Evolutionary conservation across 129 eudicot species (phyloP), one percentile per base, ranked within the genome.

Genomic region (Kitagawia praeruptora): DNA sequence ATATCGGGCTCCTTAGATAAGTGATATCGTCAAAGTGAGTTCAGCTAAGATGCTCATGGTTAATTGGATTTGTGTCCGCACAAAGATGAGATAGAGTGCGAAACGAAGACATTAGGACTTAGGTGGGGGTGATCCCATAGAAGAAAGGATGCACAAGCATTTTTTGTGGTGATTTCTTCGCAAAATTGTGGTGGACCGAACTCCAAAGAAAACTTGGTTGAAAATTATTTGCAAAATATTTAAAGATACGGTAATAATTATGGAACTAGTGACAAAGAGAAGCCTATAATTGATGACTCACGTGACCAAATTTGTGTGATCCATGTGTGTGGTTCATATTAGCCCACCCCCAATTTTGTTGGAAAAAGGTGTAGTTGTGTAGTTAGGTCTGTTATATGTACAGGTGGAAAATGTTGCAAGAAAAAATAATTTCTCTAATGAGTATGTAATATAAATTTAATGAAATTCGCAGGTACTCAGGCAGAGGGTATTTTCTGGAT

Each of bases 401-500:
- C 14, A 44, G 1, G 0, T 19, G 63, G 9, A 28, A 15, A 27
- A 25, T 31, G 37, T 10, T 64, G 71, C 39, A 13, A 64, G 71
- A 31, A 2, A 31, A 28, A 31, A 25, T 2, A 18, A 61, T 51
- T 15, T 51, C 18, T 34, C 37, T 14, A 13, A 23, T 12, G 25
- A 51, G 58, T n/a, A 1, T 46, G n/a, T 23, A 21, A 18, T 61
- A 15, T 11, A 11, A 77, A 9, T 16, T 13, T 38, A 42, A 39
- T 14, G 13, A 81, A 44, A 56, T 82, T 72, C 82, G 41, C 83
- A 95, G 98, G 98, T 95, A 95, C 86, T 87, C 86, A 41, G 98
- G 98, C 83, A 86, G 98, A 87, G 98, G 98, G 58, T 54, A 85
- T 81, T 95, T 95, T 84, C 84, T 95, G 37, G 97, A 92, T 37